Evolutionary conservation across 2,329 filamentous ascomycete species (phyloP), one percentile per base, ranked within the genome.

Genomic region (Penicillium sp.): DNA sequence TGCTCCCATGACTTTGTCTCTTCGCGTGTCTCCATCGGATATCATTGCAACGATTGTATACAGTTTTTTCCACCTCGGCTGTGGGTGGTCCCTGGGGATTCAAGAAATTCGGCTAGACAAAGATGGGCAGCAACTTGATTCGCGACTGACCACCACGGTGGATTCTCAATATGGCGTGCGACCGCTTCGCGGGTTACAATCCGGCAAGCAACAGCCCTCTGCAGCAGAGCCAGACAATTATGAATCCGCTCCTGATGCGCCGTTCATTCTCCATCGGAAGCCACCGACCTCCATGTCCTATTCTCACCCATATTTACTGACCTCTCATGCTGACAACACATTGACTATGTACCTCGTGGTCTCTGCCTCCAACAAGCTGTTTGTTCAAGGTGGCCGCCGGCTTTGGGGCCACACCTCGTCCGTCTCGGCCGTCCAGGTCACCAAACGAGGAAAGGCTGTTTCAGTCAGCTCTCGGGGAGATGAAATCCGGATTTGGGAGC

Each of bases 381-480:
- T 82, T 1, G 86, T 97, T 51, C 88, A 88, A 36, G 76, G 85
- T 0, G 90, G 89, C 1, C 87, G 86, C 59, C 83, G 90, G 27
- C 82, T 97, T 5, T 96, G 90, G 89, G 92, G 92, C 7, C 92
- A 96, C 68, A 96, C 92, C 0, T 95, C 92, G 1, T 90, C 89
- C 3, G 90, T 97, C 32, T 90, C 89, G 45, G 88, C 90, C 31
- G 91, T 90, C 7, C 88, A 95, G 65, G 90, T 96, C 50, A 92
- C 89, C 16, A 84, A 88, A 42, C 84, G 89, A 36, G 92, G 92
- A 16, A 95, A 92, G 72, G 92, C 92, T 0, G 89, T 97, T 4
- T 95, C 90, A n/a, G 88, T 96, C 47, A 94, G 89, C 72, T 81
- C 82, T 18, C 80, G 85, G n/a, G 92, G 91, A 27, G 86, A 88